Base-by-base conservation (phyloP, 106 monocot genomes). In the Amphibolis antarctica region DNA sequence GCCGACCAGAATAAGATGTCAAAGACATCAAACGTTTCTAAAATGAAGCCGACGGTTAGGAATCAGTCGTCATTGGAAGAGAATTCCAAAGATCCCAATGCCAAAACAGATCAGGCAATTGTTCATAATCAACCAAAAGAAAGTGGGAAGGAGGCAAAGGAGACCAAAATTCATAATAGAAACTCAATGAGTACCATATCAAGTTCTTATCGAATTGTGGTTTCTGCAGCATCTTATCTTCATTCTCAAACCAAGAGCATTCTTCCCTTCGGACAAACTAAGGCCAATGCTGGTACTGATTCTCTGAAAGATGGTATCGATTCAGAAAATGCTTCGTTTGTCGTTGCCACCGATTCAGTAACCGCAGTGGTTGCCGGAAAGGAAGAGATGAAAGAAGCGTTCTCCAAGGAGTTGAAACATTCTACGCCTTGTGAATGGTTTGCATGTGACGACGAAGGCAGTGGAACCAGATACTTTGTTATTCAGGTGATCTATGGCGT, bases 341-440 rank as follows among this genome's bases (percentile, higher is more conserved):
- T 86, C 43, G 85, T 83, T 45, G 83, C 85, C 1, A 83, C 93
- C 9, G 81, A 74, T 63, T 89, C 93, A 0, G 81, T 88, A 22
- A 93, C 93, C 15, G 80, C 93, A 6, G 75, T 93, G 21, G 85
- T 93, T 53, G 76, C 88, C 24, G 93, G 83, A 1, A 78, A 86
- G 73, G 93, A 93, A 47, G 83, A 79, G 46, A 77, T 74, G 66
- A 85, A 76, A 45, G 69, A 75, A 57, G 93, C 80, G 15, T 78
- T 86, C 46, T 85, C 86, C 1, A 62, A 86, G 48, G 83, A 83
- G 20, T 62, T 93, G 79, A 85, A 78, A 13, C 60, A 59, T 3
- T 79, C 67, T 24, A 79, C 85, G 3, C 85, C 88, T 29, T 81
- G 81, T 46, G 81, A 93, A 50, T 93, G 93, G 93, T 93, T 74